phyloP scores from a whole-genome alignment of 192 early-diverging fungal genomes.

The Coemansia sp. region DNA sequence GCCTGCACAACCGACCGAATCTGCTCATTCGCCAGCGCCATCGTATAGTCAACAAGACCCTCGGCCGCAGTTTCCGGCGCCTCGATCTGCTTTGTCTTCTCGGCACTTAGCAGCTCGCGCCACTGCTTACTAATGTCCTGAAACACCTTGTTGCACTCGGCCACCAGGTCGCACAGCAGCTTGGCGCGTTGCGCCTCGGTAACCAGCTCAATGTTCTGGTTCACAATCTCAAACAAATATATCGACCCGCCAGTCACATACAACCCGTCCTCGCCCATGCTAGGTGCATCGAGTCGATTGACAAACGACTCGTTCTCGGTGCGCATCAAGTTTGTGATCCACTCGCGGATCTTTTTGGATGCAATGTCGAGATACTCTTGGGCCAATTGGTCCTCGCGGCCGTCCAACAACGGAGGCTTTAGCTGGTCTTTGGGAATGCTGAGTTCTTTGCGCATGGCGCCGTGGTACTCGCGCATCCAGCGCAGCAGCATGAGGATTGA shows the following conservation, averaged over 20 bases:
- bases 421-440: conserved; percentile 85
- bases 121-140: conserved; percentile 83
- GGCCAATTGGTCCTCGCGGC: conserved; percentile 85
- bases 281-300: conserved; percentile 61
- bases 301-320: conserved; percentile 78
- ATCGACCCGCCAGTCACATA: conserved; percentile 83
- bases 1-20: conserved; percentile 89
- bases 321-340: conserved; percentile 87
- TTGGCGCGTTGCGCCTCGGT: conserved; percentile 82
- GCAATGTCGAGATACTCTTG: conserved; percentile 92
- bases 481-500: conserved; percentile 81
- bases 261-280: conserved; percentile 71
- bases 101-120: conserved; percentile 71
- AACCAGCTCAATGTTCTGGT: conserved; percentile 94
- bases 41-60: conserved; percentile 92
- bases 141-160: conserved; percentile 77
- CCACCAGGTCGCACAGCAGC: conserved; percentile 82
- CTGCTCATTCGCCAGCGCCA: conserved; percentile 95
- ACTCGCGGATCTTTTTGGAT: conserved; percentile 81
- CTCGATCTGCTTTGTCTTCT: conserved; percentile 78
- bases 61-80: conserved; percentile 71
- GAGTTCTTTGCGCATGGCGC: conserved; percentile 81
- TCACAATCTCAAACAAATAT: conserved; percentile 93
- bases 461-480: conserved; percentile 92
- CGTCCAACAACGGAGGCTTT: conserved; percentile 87